These are phyloP conservation scores for Vachellia pachyceras DNA, from an alignment of 306 rosid genomes.

Conservation along the genomic window DNA sequence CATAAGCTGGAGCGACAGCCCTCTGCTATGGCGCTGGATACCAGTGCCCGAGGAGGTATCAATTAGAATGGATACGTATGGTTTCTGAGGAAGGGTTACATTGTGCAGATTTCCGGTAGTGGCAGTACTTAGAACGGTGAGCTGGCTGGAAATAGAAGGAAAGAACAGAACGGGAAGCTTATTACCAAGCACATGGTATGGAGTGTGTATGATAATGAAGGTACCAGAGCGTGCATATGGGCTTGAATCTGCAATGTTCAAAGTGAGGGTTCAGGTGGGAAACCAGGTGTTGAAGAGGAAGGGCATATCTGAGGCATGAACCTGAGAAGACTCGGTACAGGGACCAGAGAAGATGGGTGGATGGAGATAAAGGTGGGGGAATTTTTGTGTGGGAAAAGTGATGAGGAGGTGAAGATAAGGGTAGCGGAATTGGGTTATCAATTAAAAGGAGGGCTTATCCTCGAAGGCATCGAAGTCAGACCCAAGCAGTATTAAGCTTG, in stretches of 20 bases:
- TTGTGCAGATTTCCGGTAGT: conserved; percentile 54
- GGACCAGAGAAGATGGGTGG: conserved; percentile 61
- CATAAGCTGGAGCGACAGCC: conserved; percentile 54
- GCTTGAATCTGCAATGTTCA: conserved; percentile 41
- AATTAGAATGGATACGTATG: not conserved
- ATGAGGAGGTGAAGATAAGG: conserved; percentile 56
- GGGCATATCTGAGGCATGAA: conserved; percentile 35
- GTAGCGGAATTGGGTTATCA: conserved; percentile 58
- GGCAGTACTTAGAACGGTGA: conserved; percentile 57
- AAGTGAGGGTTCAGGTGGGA: conserved; percentile 49
- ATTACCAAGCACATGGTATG: conserved; percentile 54
- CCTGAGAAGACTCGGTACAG: conserved; percentile 32
- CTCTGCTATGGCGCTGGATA: conserved; percentile 66
- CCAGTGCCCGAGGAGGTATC: not conserved
- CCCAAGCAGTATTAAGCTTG: conserved; percentile 37
- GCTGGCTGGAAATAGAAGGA: conserved; percentile 66
- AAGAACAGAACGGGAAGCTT: conserved; percentile 44
- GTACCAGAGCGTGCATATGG: conserved; percentile 55
- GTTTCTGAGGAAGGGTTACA: not conserved
- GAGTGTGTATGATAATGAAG: conserved; percentile 63
- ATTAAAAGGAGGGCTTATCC: conserved; percentile 62
- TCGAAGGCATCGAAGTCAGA: conserved; percentile 66
- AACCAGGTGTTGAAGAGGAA: conserved; percentile 33
- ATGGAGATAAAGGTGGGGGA: conserved; percentile 70
- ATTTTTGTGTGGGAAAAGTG: conserved; percentile 47